Base-by-base conservation (phyloP, 129 eudicot species). In the Deinandra increscens region DNA sequence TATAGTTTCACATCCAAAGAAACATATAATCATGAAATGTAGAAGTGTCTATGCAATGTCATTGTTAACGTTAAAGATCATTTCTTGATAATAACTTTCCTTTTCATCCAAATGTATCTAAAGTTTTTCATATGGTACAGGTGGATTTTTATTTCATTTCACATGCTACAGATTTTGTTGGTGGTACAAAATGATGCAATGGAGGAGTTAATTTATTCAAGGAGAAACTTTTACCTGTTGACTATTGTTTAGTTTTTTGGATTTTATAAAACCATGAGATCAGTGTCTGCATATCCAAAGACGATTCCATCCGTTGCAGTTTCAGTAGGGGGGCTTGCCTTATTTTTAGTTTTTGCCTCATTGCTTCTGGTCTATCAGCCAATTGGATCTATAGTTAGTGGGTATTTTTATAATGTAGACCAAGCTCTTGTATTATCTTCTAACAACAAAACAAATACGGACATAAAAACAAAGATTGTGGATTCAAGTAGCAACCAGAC, bases 341-440 rank as follows among this genome's bases (percentile, higher is more conserved):
- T 87, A 39, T 81, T 93, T 78, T 70, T 93, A 9, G 50, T 81
- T 46, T 55, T 89, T 33, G 86, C 87, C 60, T 93, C 95, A 6
- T 75, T 88, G 72, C 59, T 89, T 64, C 61, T 89, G 69, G 75
- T 87, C 43, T 84, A 92, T 31, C 87, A 82, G 43, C 98, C 96
- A 43, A 68, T 86, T 71, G 95, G 92, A 55, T 23, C 73, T 41
- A 77, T 82, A 14, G 76, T 92, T 69, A 80, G 82, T 20, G 84
- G 83, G 45, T 86, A 81, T 65, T 92, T 86, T 75, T 84, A 84
- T 66, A 86, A 81, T n/a, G 79, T 53, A 13, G 82, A 49, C 73
- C 75, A 66, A 70, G 49, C 86, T 6, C 60, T 73, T 23, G 7
- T 46, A n/a, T 14, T n/a, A n/a, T 46, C 53, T n/a, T 46, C 53